Conservation (phyloP, 1,139 yeast species). For the Protomyces lactucae-debilis region DNA sequence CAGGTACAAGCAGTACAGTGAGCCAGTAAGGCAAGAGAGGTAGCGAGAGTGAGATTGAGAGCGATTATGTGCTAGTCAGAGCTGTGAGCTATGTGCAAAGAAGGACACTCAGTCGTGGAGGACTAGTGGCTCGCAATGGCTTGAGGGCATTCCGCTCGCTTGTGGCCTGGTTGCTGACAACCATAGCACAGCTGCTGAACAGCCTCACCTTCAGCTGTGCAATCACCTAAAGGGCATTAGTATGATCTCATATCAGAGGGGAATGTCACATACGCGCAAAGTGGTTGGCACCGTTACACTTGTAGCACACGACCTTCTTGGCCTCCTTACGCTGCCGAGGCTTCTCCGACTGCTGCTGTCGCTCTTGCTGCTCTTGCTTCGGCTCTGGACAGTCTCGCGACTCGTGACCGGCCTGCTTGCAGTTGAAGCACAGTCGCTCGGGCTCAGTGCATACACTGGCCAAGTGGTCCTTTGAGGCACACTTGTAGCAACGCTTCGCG, state of each 20-base stretch:
- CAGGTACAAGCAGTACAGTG: too few relatives aligned
- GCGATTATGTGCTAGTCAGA: too few relatives aligned
- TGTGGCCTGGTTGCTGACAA: constrained; percentile 66
- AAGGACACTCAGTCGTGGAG: not conserved
- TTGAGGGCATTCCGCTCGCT: constrained; percentile 59
- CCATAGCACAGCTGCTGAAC: constrained; percentile 74
- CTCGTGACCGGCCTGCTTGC: constrained; percentile 70
- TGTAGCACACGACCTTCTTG: not conserved
- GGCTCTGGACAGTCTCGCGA: constrained; percentile 81
- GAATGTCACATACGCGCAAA: constrained; percentile 63
- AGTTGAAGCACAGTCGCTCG: constrained; percentile 86
- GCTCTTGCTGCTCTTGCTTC: constrained; percentile 38
- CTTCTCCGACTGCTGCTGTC: constrained; percentile 69
- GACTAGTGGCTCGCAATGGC: constrained; percentile 41
- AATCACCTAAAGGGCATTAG: not conserved
- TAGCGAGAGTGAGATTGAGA: not conserved
- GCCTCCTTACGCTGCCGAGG: constrained; percentile 38
- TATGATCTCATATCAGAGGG: constrained; percentile 38
- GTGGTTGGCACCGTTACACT: constrained; percentile 61
- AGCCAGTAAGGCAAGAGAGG: not conserved
- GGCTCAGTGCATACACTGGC: constrained; percentile 82
- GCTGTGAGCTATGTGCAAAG: not conserved
- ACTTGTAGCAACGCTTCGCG: not conserved
- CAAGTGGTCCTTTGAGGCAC: constrained; percentile 56
- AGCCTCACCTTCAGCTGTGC: constrained; percentile 33